Percentiles rank a stretch among this genome's conserved stretches.
Evolutionary conservation across 1,284 basidiomycete species (phyloP).

Genomic region (Athelia psychrophila): DNA sequence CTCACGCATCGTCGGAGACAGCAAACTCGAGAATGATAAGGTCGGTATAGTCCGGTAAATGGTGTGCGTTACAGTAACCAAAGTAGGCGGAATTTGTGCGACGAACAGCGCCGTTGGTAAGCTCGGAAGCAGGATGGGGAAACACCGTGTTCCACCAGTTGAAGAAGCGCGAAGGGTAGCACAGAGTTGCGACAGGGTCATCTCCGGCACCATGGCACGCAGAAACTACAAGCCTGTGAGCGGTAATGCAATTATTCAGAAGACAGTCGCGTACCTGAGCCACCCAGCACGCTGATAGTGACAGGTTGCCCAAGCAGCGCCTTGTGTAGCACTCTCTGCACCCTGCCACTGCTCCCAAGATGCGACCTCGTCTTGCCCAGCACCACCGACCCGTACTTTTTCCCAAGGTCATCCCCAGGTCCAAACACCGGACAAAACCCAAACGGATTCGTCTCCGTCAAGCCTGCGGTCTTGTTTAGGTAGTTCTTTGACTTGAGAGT

Average conservation of each 20-base stretch:
- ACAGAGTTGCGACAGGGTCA: constrained; percentile 80
- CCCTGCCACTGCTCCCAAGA: constrained; percentile 77
- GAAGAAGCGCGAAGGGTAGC: constrained; percentile 91
- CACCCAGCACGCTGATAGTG: constrained; percentile 88
- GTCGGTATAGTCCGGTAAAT: constrained; percentile 90
- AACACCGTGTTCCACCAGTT: constrained; percentile 95
- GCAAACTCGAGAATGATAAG: constrained; percentile 93
- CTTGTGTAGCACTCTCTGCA: constrained; percentile 82
- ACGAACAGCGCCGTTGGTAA: constrained; percentile 93
- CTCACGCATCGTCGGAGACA: constrained; percentile 82
- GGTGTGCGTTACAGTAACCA: constrained; percentile 87
- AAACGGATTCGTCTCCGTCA: constrained; percentile 68
- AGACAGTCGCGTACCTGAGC: constrained; percentile 63
- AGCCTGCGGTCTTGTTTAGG: constrained; percentile 52
- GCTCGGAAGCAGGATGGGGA: constrained; percentile 90
- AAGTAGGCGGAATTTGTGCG: constrained; percentile 90
- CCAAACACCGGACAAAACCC: constrained; percentile 88
- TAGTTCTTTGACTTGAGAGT: constrained; percentile 68
- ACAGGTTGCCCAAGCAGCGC: constrained; percentile 85
- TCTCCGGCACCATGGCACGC: constrained; percentile 93
- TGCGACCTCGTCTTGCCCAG: constrained; percentile 80
- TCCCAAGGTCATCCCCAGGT: constrained; percentile 74
- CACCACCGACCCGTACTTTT: constrained; percentile 74
- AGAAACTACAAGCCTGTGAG: constrained; percentile 53
- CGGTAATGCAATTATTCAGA: neutral